Evolutionary conservation across 2,329 filamentous ascomycete genomes (phyloP), one percentile per base, ranked within the genome.

Genomic region (Aspergillus novoparasiticus): DNA sequence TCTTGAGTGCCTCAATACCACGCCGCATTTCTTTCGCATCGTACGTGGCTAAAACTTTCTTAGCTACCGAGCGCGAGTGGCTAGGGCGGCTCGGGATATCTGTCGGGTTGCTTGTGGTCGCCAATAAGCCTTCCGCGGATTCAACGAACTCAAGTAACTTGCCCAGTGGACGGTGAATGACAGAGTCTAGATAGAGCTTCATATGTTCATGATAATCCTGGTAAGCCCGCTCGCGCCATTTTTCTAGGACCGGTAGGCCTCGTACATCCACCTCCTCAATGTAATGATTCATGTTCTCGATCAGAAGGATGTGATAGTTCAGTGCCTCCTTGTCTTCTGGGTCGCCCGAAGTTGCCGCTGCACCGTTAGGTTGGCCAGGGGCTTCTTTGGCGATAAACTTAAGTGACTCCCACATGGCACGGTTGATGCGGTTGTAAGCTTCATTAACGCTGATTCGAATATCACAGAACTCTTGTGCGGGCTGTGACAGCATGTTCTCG

Each of bases 201-300:
- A 97, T 88, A 76, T 98, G 95, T 78, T 97, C 93, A 59, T 86
- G 83, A 77, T 96, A 89, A 79, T 97, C 93, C 53, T 87, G 84
- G 36, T 86, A 83, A 1, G 94, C 95, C 62, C 90, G 89, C 45
- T 89, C 87, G 73, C 89, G 90, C 92, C 94, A 97, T 69, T 92
- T 88, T 64, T 92, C 88, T 5, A 98, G 85, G 0, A 96, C 88
- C 9, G 90, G 86, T 66, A 95, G 87, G 43, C 86, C 85, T 21
- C 87, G 86, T 19, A 90, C 81, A 69, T 96, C 92, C 10, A 96
- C 90, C 77, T 97, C 94, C 75, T 98, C 94, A 12, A 95, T 83
- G 79, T 96, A 98, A 78, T 97, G 93, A 74, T 97, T 96, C 93
- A 97, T 97, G 78, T 99, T 99, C 78, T 99, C 94, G 69, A 99